Percentiles rank a stretch among this genome's conserved stretches.
Evolutionary conservation across 192 early-diverging fungal species (phyloP).

Genomic region (Coemansia guatemalensis): DNA sequence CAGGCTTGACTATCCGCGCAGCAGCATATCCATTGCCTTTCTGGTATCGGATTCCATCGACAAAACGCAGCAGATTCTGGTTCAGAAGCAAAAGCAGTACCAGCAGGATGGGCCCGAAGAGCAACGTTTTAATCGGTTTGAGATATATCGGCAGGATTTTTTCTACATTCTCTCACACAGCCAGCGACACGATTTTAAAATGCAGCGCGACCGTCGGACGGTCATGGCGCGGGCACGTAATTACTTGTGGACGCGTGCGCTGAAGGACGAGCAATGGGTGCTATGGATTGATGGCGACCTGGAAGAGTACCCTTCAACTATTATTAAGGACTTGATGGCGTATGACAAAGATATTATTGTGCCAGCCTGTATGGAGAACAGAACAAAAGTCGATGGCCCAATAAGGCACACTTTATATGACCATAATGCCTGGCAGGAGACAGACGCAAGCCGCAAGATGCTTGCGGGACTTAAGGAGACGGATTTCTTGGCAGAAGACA

Average conservation of each 20-base stretch:
- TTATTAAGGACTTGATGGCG: slow-evolving; percentile 64
- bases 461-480: slow-evolving; percentile 52
- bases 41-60: slow-evolving; percentile 65
- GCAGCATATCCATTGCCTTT: slow-evolving; percentile 66
- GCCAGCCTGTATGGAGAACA: slow-evolving; percentile 58
- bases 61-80: slow-evolving; percentile 56
- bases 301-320: slow-evolving; percentile 61
- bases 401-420: slow-evolving; percentile 61
- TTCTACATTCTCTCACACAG: slow-evolving; percentile 50
- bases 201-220: slow-evolving; percentile 59
- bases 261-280: slow-evolving; percentile 67
- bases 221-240: slow-evolving; percentile 67
- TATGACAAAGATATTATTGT: slow-evolving; percentile 68
- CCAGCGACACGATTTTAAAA: slow-evolving; percentile 60
- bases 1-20: slow-evolving; percentile 59
- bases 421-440: slow-evolving; percentile 71
- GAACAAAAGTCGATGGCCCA: slow-evolving; percentile 38
- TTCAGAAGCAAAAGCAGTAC: slow-evolving; percentile 44
- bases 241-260: slow-evolving; percentile 57
- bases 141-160: slow-evolving; percentile 63
- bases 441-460: slow-evolving; percentile 53
- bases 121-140: slow-evolving; percentile 58
- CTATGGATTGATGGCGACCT: slow-evolving; percentile 75
- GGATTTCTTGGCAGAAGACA: slow-evolving; percentile 41
- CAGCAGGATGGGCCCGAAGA: slow-evolving; percentile 44